Evolutionary conservation across 495 filamentous ascomycete genomes (phyloP).

Genomic region (Amphirosellinia nigrospora): DNA sequence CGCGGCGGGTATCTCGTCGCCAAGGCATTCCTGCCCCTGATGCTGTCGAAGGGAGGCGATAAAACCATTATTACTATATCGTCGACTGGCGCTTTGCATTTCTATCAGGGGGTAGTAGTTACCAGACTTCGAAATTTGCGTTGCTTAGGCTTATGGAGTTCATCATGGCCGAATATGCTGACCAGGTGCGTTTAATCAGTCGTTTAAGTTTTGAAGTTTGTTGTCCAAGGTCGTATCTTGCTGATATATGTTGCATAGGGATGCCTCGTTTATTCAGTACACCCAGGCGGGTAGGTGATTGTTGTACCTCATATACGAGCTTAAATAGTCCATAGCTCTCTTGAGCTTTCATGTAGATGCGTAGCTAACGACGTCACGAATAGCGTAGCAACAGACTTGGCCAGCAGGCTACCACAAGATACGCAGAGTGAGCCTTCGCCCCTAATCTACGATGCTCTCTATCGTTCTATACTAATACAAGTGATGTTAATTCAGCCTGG

Average conservation of each 20-base stretch:
- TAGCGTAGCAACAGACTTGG: not conserved
- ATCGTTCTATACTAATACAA: not conserved
- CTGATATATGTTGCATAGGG: not conserved
- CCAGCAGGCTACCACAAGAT: not conserved
- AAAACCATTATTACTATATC: conserved; percentile 57
- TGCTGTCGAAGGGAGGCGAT: conserved; percentile 48
- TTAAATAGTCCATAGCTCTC: not conserved
- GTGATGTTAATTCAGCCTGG: conserved; percentile 24
- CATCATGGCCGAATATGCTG: conserved; percentile 48
- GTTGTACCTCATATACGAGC: no score
- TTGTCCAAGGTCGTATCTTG: not conserved
- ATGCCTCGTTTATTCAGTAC: not conserved
- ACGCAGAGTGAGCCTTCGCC: not conserved
- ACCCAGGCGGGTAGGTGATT: not conserved
- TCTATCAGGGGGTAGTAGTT: conserved; percentile 44
- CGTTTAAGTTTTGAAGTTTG: not conserved
- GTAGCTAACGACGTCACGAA: not conserved
- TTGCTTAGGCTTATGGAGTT: conserved; percentile 55
- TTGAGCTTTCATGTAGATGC: not conserved
- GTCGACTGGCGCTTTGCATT: conserved; percentile 47
- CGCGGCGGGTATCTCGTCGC: conserved; percentile 39
- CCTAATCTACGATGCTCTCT: not conserved
- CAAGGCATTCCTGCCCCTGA: conserved; percentile 50
- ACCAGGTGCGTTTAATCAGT: conserved; percentile 25
- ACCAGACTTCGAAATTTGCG: conserved; percentile 55